Evolutionary conservation across 352 stramenopile genomes (phyloP), one percentile per base, ranked within the genome.

Genomic region (Pythium dissimile): DNA sequence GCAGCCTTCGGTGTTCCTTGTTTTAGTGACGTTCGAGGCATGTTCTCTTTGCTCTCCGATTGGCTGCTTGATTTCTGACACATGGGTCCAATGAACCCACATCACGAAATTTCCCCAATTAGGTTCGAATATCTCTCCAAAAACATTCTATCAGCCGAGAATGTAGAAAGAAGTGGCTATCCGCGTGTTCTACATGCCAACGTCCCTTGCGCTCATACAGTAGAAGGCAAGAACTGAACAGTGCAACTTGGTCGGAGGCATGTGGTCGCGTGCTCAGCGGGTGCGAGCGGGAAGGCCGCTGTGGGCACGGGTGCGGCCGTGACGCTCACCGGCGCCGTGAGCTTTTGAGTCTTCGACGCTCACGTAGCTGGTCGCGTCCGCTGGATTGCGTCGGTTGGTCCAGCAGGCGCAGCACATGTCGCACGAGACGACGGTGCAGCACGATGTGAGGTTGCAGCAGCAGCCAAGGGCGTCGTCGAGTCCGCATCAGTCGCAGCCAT

Each of bases 351-450:
- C 35, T 20, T 24, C 13, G 31, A 34, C 27, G 21, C 26, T 34
- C 2, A 8, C 15, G 34, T 54, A 54, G 24, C 24, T 18, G 2
- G 28, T 27, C 3, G 45, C 1, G 31, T 9, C 4, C 32, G 21
- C 4, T 5, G 10, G 23, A 21, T 35, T 18, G 16, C 15, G 35
- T 44, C 21, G 6, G 12, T 1, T 23, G 30, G 12, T 20, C 13
- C 49, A 32, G 49, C 49, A 57, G 13, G 35, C 18, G 12, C 7
- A 20, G 12, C 52, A 60, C 10, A 52, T 24, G 15, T 60, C 52
- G 42, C 41, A 60, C 20, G 23, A 46, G 18, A 60, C 52, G 21
- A 46, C 18, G 41, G 52, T 27, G 42, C 52, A 60, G 52, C 52
- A 60, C 21, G 41, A 60, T 30, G 31, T 52, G 1, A 44, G 2